These are phyloP conservation scores for Coemansia javaensis DNA, from an alignment of 192 early-diverging fungal species.

Conservation along the genomic window DNA sequence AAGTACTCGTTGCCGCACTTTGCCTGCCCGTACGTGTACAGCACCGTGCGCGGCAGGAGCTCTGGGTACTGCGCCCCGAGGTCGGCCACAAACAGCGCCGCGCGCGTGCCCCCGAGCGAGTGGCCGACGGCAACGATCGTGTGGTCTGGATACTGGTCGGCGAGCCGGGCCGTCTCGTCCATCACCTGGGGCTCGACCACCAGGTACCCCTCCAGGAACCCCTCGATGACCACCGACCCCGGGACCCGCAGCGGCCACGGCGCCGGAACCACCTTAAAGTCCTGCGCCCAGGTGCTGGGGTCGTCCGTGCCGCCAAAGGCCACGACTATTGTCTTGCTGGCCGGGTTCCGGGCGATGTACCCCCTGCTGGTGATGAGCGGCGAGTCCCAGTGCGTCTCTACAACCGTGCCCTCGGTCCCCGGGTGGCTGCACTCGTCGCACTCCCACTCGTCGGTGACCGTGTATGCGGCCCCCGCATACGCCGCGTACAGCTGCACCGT, in stretches of 20 bases:
- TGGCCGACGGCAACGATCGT: conserved; percentile 28
- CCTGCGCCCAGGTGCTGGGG: conserved; percentile 12
- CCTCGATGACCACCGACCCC: conserved; percentile 18
- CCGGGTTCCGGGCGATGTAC: conserved; percentile 23
- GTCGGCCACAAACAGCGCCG: conserved; percentile 34
- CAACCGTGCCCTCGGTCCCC: conserved; percentile 13
- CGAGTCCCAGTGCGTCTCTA: conserved; percentile 20
- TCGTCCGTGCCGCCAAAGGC: conserved; percentile 20
- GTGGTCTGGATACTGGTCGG: conserved; percentile 21
- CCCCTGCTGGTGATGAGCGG: conserved; percentile 11
- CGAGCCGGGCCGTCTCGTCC: conserved; percentile 2
- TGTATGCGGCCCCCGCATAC: conserved; percentile 31
- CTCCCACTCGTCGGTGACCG: conserved; percentile 7
- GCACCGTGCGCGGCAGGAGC: conserved; percentile 1
- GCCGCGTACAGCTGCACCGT: conserved; percentile 23
- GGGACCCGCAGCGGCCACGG: conserved; percentile 8
- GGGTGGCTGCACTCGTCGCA: conserved; percentile 25
- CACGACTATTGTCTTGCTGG: conserved; percentile 12
- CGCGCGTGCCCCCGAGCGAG: conserved; percentile 37
- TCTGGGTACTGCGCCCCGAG: conserved; percentile 8
- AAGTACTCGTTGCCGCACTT: conserved; percentile 33
- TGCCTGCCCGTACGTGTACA: conserved; percentile 39
- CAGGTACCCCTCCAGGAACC: conserved; percentile 29
- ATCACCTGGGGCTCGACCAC: conserved; percentile 4
- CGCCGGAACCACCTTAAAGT: background rate